Percentiles rank a stretch among this genome's conserved stretches.
phyloP scores from a whole-genome alignment of 2,329 filamentous ascomycete genomes.

The Pestalotiopsis sp. region DNA sequence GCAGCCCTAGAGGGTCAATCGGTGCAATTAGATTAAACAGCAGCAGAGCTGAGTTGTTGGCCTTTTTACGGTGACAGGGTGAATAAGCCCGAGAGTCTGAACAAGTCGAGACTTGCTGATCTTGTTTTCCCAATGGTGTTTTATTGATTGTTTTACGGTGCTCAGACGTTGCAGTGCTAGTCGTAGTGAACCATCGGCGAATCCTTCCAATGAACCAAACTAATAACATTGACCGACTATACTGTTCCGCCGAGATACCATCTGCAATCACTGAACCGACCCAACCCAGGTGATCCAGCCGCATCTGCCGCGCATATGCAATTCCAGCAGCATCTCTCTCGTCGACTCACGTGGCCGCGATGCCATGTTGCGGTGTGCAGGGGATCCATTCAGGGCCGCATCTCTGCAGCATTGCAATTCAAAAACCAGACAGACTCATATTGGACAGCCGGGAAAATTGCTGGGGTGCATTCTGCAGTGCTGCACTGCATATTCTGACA shows the following conservation, averaged over 20 bases:
- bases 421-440: neutral
- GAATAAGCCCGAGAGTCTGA: neutral
- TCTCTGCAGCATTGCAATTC: neutral
- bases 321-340: neutral
- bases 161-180: neutral
- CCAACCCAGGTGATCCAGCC: neutral
- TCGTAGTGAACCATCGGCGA: too few species aligned
- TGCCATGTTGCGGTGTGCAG: neutral
- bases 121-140: neutral
- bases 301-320: neutral
- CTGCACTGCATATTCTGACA: neutral
- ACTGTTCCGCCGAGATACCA: neutral
- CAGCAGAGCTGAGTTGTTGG: neutral
- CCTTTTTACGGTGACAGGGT: neutral
- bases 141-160: neutral
- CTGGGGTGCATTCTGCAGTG: neutral
- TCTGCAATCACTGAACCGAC: neutral
- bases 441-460: neutral
- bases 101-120: neutral
- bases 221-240: neutral
- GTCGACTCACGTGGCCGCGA: neutral
- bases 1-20: neutral
- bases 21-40: neutral
- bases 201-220: too few species aligned
- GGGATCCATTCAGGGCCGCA: neutral